These are phyloP conservation scores for Pythium chondricola DNA, from an alignment of 352 stramenopile species.

Conservation along the genomic window DNA sequence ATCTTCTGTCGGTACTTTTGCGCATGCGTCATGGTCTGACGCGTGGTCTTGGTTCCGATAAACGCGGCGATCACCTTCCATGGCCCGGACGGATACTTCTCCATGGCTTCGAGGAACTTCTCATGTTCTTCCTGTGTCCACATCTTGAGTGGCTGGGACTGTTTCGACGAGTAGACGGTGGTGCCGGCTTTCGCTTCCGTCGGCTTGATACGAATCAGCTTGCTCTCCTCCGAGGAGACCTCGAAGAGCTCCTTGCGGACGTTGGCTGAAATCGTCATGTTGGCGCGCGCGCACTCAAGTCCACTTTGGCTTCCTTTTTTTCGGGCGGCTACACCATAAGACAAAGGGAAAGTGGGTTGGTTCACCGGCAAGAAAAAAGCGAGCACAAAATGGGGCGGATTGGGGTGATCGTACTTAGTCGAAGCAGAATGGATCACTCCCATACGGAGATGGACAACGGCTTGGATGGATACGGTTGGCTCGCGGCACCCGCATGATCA, in stretches of 20 bases:
- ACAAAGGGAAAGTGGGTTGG: slow-evolving; percentile 22
- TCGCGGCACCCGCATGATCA: too few species aligned
- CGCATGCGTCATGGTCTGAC: slow-evolving; percentile 91
- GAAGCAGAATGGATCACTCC: slow-evolving; percentile 24
- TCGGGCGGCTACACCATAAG: slow-evolving; percentile 17
- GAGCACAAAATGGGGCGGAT: slow-evolving; percentile 8
- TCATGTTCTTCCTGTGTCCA: slow-evolving; percentile 85
- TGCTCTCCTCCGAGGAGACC: slow-evolving; percentile 68
- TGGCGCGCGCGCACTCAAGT: too few species aligned
- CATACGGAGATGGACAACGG: slow-evolving; percentile 3
- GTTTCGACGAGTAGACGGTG: slow-evolving; percentile 80
- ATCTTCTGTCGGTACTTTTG: slow-evolving; percentile 86
- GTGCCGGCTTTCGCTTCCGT: slow-evolving; percentile 80
- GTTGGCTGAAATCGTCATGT: slow-evolving; percentile 82
- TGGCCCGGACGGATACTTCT: slow-evolving; percentile 76
- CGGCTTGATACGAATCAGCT: slow-evolving; percentile 81
- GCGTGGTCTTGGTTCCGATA: slow-evolving; percentile 81
- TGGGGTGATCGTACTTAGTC: slow-evolving; percentile 39
- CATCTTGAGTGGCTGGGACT: slow-evolving; percentile 80
- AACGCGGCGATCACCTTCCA: slow-evolving; percentile 82
- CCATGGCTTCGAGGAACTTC: slow-evolving; percentile 80
- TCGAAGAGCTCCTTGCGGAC: slow-evolving; percentile 84
- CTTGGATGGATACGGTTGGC: slow-evolving; percentile 29
- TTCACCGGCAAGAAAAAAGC: slow-evolving; percentile 6
- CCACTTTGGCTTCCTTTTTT: background rate